A percentile compares a stretch with the other conserved stretches of the same genome.
Evolutionary conservation across 768 basidiomycete genomes (phyloP).

Genomic region (Lactarius hengduanensis): DNA sequence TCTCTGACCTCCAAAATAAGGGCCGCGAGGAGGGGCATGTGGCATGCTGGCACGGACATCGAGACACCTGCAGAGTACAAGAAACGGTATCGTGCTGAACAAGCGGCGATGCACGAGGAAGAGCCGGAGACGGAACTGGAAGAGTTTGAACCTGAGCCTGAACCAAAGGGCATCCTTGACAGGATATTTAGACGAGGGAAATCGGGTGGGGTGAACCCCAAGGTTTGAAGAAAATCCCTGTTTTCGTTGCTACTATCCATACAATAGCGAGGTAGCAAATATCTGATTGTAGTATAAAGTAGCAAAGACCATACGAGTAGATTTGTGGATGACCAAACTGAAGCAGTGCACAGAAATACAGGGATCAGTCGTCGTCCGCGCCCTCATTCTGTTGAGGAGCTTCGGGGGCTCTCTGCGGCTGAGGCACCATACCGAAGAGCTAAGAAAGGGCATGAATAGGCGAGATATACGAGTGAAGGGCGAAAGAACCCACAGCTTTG

Average conservation of each 20-base stretch:
- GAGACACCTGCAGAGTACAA: conserved; percentile 49
- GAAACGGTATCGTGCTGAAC: conserved; percentile 32
- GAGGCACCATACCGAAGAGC: conserved; percentile 34
- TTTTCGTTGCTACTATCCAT: not conserved
- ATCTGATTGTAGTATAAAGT: conserved; percentile 4
- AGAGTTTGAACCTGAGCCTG: not conserved
- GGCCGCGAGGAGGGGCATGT: conserved; percentile 40
- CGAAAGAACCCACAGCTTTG: conserved; percentile 47
- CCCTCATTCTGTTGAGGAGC: not conserved
- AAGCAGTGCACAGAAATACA: not conserved
- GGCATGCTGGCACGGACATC: conserved; percentile 35
- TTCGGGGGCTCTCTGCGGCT: not conserved
- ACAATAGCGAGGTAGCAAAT: conserved; percentile 1
- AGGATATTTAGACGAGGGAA: conserved; percentile 5
- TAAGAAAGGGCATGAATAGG: conserved; percentile 8
- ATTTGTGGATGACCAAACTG: not conserved
- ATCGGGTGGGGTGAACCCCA: not conserved
- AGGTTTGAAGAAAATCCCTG: not conserved
- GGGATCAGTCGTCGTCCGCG: not conserved
- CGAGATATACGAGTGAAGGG: not conserved
- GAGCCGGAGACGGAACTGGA: not conserved
- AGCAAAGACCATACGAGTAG: conserved; percentile 1
- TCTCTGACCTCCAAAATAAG: not conserved
- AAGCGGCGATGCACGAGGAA: not conserved
- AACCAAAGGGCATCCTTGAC: not conserved